Percentiles rank a stretch among this genome's conserved stretches.
Evolutionary conservation across 2,329 filamentous ascomycete species (phyloP).

Genomic region (Aspergillus fischeri): DNA sequence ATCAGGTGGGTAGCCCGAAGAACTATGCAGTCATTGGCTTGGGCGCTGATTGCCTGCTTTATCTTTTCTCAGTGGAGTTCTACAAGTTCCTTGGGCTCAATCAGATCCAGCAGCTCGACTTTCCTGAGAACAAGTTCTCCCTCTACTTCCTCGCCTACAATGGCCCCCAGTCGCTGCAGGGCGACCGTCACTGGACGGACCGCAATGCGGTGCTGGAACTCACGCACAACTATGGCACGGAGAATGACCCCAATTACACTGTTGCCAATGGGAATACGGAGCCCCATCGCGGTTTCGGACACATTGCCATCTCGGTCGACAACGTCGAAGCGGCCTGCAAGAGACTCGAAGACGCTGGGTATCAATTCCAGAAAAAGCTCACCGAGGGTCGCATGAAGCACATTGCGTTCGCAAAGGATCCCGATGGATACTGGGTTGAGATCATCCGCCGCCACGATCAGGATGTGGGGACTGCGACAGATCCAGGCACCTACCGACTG

Average conservation of each 20-base stretch:
- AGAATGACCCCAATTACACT: slow-evolving; percentile 74
- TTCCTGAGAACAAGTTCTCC: slow-evolving; percentile 87
- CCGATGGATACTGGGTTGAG: slow-evolving; percentile 71
- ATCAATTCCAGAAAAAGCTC: slow-evolving; percentile 92
- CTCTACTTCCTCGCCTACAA: slow-evolving; percentile 95
- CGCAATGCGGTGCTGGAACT: slow-evolving; percentile 89
- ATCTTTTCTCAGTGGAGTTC: slow-evolving; percentile 64
- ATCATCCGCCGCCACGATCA: slow-evolving; percentile 66
- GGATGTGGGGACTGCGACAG: slow-evolving; percentile 67
- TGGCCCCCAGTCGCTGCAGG: slow-evolving; percentile 67
- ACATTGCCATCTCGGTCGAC: slow-evolving; percentile 78
- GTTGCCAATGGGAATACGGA: slow-evolving; percentile 89
- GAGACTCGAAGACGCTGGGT: slow-evolving; percentile 83
- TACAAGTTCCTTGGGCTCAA: slow-evolving; percentile 91
- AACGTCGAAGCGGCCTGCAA: slow-evolving; percentile 86
- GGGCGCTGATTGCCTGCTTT: background rate
- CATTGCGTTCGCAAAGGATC: slow-evolving; percentile 88
- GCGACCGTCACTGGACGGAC: slow-evolving; percentile 70
- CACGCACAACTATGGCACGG: slow-evolving; percentile 80
- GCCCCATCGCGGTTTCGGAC: slow-evolving; percentile 76
- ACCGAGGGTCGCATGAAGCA: slow-evolving; percentile 79
- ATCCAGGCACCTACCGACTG: slow-evolving; percentile 68
- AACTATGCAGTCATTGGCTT: background rate
- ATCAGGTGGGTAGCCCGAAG: slow-evolving; percentile 52
- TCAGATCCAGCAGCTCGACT: slow-evolving; percentile 72